Evolutionary conservation across 805 yeast genomes (phyloP).

Genomic region (Grigorovia yakushimaensis): DNA sequence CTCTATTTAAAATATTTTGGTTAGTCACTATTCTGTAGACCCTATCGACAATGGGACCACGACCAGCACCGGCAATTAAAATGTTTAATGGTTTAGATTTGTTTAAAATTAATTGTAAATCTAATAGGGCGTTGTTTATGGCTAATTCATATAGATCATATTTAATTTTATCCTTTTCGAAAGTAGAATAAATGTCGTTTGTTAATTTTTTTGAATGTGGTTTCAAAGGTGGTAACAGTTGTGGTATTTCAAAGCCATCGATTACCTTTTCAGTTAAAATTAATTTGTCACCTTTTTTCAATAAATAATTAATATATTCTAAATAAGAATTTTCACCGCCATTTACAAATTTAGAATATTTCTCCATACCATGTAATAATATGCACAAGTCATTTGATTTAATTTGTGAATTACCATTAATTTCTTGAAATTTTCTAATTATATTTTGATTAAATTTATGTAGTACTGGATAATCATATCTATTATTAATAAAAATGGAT

Average conservation of each 20-base stretch:
- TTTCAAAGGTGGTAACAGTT: conserved; percentile 50
- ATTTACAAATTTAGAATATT: conserved; percentile 26
- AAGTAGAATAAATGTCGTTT: conserved; percentile 51
- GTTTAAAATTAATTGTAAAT: conserved; percentile 15
- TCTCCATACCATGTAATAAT: conserved; percentile 47
- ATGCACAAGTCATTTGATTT: conserved; percentile 26
- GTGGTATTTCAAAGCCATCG: conserved; percentile 10
- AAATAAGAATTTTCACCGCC: conserved; percentile 34
- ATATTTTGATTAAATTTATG: conserved; percentile 47
- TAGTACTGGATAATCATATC: conserved; percentile 55
- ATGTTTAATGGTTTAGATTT: conserved; percentile 28
- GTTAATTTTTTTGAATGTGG: conserved; percentile 56
- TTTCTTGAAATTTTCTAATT: conserved; percentile 33
- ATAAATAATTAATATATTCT: conserved; percentile 36
- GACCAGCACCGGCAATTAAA: conserved; percentile 77
- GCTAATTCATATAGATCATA: conserved; percentile 63
- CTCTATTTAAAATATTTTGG: conserved; percentile 12
- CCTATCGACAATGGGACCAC: conserved; percentile 68
- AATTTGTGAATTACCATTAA: conserved; percentile 32
- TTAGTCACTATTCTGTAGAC: conserved; percentile 1
- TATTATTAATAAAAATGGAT: conserved; percentile 47
- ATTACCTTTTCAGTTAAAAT: conserved; percentile 1
- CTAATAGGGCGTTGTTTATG: conserved; percentile 42
- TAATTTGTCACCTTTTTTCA: conserved; percentile 27
- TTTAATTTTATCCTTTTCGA: conserved; percentile 63